These are phyloP conservation scores for Psilocybe mexicana DNA, from an alignment of 1,284 basidiomycete species.

Conservation along the genomic window DNA sequence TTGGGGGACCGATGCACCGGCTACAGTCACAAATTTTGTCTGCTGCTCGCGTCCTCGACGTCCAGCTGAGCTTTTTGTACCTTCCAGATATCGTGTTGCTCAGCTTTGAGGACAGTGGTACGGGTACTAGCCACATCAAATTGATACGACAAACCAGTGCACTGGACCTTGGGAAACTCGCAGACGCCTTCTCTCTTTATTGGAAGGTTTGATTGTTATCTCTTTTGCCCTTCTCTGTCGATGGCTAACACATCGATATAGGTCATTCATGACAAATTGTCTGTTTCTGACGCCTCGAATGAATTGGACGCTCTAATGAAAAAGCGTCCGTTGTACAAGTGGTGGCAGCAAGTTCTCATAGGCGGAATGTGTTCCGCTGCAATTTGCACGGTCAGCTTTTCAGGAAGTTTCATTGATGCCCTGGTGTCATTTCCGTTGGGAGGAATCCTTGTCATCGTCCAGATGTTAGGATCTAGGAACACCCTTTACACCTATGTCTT, in stretches of 20 bases:
- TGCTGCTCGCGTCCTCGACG: constrained; percentile 83
- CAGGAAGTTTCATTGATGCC: constrained; percentile 81
- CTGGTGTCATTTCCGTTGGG: constrained; percentile 79
- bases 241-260: constrained; percentile 23
- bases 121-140: constrained; percentile 86
- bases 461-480: constrained; percentile 73
- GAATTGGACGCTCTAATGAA: constrained; percentile 81
- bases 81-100: constrained; percentile 83
- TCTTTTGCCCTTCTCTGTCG: background rate
- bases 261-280: constrained; percentile 87
- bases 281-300: constrained; percentile 76
- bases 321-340: constrained; percentile 60
- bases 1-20: constrained; percentile 88
- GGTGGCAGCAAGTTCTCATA: constrained; percentile 70
- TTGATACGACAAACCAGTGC: constrained; percentile 78
- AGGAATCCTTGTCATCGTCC: constrained; percentile 75
- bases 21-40: constrained; percentile 86
- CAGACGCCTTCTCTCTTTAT: constrained; percentile 76
- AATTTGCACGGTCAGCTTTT: constrained; percentile 75
- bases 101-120: constrained; percentile 80
- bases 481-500: constrained; percentile 88
- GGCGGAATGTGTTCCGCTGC: constrained; percentile 83
- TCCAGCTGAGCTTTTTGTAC: constrained; percentile 85
- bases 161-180: constrained; percentile 78
- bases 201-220: constrained; percentile 55